phyloP scores from a whole-genome alignment of 495 filamentous ascomycete species.

The Tuber indicum region DNA sequence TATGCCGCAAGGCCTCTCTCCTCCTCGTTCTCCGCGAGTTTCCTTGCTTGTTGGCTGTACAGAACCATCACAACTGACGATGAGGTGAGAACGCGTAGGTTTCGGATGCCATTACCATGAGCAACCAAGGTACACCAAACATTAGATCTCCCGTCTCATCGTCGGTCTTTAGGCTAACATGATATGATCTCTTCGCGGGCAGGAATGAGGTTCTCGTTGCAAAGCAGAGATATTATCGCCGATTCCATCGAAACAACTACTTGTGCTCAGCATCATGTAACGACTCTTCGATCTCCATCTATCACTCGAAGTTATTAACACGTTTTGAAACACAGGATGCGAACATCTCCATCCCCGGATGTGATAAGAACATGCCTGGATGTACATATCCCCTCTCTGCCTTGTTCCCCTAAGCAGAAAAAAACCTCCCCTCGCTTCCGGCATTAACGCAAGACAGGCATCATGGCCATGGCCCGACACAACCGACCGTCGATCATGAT shows the following conservation, averaged over 20 bases:
- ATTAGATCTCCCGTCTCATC: conserved; percentile 13
- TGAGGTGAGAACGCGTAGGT: conserved; percentile 32
- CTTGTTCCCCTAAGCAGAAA: conserved; percentile 1
- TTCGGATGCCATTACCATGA: conserved; percentile 90
- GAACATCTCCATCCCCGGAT: conserved; percentile 89
- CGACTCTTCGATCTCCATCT: conserved; percentile 25
- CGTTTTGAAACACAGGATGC: conserved; percentile 61
- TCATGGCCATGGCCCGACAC: conserved; percentile 82
- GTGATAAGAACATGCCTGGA: conserved; percentile 99
- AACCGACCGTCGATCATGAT: conserved; percentile 81
- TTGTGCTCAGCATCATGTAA: conserved; percentile 46
- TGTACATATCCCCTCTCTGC: conserved; percentile 32
- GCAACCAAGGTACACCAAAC: conserved; percentile 65
- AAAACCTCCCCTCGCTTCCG: conserved; percentile 6
- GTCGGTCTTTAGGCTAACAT: conserved; percentile 30
- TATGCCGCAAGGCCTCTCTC: conserved; percentile 39
- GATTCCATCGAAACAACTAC: conserved; percentile 76
- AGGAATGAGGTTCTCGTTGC: conserved; percentile 97
- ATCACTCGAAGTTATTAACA: conserved; percentile 33
- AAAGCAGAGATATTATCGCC: conserved; percentile 89
- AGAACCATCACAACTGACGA: conserved; percentile 32
- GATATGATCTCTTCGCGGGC: conserved; percentile 10
- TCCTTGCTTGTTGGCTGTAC: conserved; percentile 24
- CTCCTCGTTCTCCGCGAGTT: conserved; percentile 18
- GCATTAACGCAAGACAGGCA: conserved; percentile 26